These are phyloP conservation scores for Picea glauca DNA, from an alignment of 75 land plant species.

Conservation along the genomic window DNA sequence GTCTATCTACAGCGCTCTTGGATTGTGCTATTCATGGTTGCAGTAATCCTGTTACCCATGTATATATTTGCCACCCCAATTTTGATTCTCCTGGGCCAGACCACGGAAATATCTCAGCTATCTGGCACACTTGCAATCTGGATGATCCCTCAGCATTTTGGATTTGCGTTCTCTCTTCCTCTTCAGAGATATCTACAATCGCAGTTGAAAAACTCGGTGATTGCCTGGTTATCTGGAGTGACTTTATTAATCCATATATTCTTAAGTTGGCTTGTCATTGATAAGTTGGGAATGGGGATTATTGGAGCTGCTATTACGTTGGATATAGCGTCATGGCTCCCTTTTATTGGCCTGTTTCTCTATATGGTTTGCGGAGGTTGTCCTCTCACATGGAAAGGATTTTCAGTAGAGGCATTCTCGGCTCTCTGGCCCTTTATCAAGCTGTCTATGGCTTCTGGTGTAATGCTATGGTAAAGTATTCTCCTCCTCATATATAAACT, in stretches of 20 bases:
- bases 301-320: constrained; percentile 34
- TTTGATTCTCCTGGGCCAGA: constrained; percentile 32
- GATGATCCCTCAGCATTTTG: constrained; percentile 37
- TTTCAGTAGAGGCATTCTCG: constrained; percentile 43
- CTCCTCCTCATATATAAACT: constrained; percentile 3
- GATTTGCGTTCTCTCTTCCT: constrained; percentile 32
- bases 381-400: constrained; percentile 41
- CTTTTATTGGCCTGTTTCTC: constrained; percentile 11
- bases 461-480: constrained; percentile 55
- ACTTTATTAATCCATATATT: constrained; percentile 30
- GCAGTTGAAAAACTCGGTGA: constrained; percentile 37
- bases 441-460: constrained; percentile 71
- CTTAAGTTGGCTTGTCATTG: constrained; percentile 43
- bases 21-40: constrained; percentile 40
- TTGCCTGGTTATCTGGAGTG: constrained; percentile 27
- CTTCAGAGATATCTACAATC: constrained; percentile 48
- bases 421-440: constrained; percentile 50
- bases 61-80: constrained; percentile 48
- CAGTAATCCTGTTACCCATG: constrained; percentile 37
- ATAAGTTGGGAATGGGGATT: constrained; percentile 29
- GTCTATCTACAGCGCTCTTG: constrained; percentile 66
- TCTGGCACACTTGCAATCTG: constrained; percentile 36
- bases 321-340: constrained; percentile 43
- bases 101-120: constrained; percentile 25
- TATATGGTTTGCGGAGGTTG: constrained; percentile 45